Conservation (phyloP, 164 flowering plant genomes). For the Nelumbo lutea region DNA sequence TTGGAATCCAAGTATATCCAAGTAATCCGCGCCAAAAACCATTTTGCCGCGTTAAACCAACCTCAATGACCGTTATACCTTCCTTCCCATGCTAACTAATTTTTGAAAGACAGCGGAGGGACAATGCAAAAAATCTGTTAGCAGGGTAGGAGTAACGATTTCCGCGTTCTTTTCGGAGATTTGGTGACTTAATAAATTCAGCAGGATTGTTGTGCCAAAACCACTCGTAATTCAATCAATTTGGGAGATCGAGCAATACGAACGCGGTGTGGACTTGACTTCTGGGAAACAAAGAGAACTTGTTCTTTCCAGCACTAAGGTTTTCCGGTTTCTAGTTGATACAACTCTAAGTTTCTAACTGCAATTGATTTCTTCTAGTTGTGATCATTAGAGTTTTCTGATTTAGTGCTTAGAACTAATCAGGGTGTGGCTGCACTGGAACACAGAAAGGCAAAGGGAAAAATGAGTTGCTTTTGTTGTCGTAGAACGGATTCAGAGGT, state of each 20-base stretch:
- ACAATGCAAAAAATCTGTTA: too few species aligned
- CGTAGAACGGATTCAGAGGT: conserved; percentile 23
- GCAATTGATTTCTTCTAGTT: neutral
- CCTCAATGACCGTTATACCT: too few species aligned
- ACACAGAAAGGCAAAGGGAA: neutral
- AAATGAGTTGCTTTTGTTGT: conserved; percentile 47
- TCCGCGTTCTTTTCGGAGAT: too few species aligned
- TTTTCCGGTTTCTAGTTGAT: conserved; percentile 6
- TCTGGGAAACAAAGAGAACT: conserved; percentile 16
- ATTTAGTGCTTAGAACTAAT: conserved; percentile 1
- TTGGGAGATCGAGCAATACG: neutral
- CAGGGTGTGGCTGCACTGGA: neutral
- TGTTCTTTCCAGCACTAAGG: conserved; percentile 7
- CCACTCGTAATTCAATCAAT: conserved; percentile 7
- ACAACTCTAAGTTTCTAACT: neutral
- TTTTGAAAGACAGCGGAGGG: too few species aligned
- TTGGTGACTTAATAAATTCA: neutral
- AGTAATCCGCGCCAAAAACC: too few species aligned
- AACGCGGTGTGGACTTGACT: neutral
- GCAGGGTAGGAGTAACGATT: too few species aligned
- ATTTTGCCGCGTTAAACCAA: too few species aligned
- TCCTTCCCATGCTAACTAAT: too few species aligned
- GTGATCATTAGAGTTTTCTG: neutral
- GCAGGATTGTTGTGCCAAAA: conserved; percentile 8
- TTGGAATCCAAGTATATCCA: too few species aligned